Evolutionary conservation across 371 early-diverging fungal species (phyloP).

Genomic region (Phascolomyces articulosus): DNA sequence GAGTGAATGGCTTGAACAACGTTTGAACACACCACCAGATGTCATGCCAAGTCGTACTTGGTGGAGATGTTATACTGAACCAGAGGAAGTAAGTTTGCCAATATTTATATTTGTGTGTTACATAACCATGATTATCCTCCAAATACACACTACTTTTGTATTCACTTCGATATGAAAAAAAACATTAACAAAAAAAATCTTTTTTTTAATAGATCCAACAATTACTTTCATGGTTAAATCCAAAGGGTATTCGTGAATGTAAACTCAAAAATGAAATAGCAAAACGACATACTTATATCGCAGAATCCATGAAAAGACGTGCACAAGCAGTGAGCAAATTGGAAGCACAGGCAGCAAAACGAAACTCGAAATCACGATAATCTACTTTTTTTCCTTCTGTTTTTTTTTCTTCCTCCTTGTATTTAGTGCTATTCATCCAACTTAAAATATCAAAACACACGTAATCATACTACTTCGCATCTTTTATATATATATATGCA

Average conservation of each 20-base stretch:
- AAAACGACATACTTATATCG: constrained; percentile 39
- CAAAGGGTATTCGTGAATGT: constrained; percentile 46
- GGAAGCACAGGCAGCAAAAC: not conserved
- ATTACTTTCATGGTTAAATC: constrained; percentile 48
- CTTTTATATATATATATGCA: no score
- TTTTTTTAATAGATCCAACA: constrained; percentile 38
- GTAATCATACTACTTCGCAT: no score
- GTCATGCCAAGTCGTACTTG: constrained; percentile 23
- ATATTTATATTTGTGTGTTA: not conserved
- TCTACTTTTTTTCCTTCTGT: not conserved
- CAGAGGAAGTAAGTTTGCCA: constrained; percentile 38
- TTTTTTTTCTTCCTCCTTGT: no score
- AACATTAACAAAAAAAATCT: no score
- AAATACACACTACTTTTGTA: no score
- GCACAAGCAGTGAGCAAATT: constrained; percentile 15
- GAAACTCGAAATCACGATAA: not conserved
- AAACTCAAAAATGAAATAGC: constrained; percentile 31
- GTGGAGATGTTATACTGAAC: constrained; percentile 55
- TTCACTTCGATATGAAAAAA: no score
- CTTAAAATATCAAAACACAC: no score
- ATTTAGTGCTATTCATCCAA: no score
- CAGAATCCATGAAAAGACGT: constrained; percentile 46
- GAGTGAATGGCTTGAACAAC: constrained; percentile 41
- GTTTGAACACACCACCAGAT: constrained; percentile 16
- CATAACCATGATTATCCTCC: no score